These are phyloP conservation scores for Cyclostephanos tholiformis DNA, from an alignment of 108 stramenopile species.

Conservation along the genomic window DNA sequence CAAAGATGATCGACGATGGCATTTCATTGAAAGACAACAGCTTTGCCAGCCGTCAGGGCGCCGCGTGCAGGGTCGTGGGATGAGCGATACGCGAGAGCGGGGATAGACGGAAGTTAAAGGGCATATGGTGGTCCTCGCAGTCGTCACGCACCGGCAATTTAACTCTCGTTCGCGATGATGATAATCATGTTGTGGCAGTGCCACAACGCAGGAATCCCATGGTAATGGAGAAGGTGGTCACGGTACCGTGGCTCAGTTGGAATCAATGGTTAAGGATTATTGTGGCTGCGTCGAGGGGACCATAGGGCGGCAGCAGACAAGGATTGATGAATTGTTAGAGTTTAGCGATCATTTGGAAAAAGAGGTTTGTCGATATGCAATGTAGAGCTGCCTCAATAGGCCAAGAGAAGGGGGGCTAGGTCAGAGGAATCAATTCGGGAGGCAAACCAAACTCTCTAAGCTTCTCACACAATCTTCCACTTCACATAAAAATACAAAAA, in stretches of 20 bases:
- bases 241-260: conserved; percentile 30
- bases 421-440: too few species aligned
- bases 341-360: conserved; percentile 74
- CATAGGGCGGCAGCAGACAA: conserved; percentile 57
- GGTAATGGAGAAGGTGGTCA: conserved; percentile 1
- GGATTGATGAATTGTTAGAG: conserved; percentile 66
- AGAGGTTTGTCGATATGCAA: conserved; percentile 22
- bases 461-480: too few species aligned
- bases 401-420: too few species aligned
- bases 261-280: too few species aligned
- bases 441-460: too few species aligned
- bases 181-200: not conserved
- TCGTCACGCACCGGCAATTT: not conserved
- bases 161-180: not conserved
- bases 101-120: conserved; percentile 57
- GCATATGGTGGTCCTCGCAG: conserved; percentile 53
- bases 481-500: too few species aligned
- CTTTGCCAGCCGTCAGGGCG: conserved; percentile 46
- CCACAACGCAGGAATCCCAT: not conserved
- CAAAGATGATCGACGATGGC: not conserved
- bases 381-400: too few species aligned
- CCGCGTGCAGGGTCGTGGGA: conserved; percentile 46
- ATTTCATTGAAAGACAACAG: conserved; percentile 18
- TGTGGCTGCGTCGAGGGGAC: too few species aligned
- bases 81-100: conserved; percentile 68